Conservation (phyloP, 768 basidiomycete species). For the Serendipita sp. region DNA sequence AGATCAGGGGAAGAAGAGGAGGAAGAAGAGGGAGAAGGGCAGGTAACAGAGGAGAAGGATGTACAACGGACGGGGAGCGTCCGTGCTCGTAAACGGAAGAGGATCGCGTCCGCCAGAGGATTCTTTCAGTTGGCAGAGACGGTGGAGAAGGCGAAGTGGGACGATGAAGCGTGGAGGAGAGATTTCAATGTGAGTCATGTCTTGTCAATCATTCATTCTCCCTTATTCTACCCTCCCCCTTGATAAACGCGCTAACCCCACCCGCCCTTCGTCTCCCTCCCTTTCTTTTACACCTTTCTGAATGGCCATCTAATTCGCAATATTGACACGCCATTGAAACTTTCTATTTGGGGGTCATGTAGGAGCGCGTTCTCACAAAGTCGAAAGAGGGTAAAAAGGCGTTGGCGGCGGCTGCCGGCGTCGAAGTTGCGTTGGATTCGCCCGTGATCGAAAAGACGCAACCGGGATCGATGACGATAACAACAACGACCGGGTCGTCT, state of each 20-base stretch:
- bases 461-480: not conserved
- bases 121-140: conserved; percentile 75
- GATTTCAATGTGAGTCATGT: conserved; percentile 40
- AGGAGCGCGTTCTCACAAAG: not conserved
- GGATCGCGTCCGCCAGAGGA: conserved; percentile 21
- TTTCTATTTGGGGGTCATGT: not conserved
- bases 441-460: conserved; percentile 4
- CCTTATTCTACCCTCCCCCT: too few relatives aligned
- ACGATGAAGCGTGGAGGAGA: conserved; percentile 39
- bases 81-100: conserved; percentile 1
- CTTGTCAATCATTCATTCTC: too few relatives aligned
- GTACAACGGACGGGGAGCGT: not conserved
- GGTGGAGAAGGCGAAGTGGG: conserved; percentile 50
- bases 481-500: not conserved
- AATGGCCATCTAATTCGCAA: too few relatives aligned
- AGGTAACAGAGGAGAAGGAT: conserved; percentile 22
- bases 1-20: not conserved
- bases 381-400: conserved; percentile 1
- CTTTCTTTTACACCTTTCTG: too few relatives aligned
- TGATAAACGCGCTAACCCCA: too few relatives aligned
- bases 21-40: not conserved
- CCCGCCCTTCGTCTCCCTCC: too few relatives aligned
- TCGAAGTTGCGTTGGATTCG: conserved; percentile 1
- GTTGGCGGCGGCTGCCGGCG: not conserved
- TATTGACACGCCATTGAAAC: too few relatives aligned